Percentiles rank a stretch among this genome's conserved stretches.
These are phyloP conservation scores for Penicillium paneum DNA, from an alignment of 2,329 filamentous ascomycete genomes.

Conservation along the genomic window DNA sequence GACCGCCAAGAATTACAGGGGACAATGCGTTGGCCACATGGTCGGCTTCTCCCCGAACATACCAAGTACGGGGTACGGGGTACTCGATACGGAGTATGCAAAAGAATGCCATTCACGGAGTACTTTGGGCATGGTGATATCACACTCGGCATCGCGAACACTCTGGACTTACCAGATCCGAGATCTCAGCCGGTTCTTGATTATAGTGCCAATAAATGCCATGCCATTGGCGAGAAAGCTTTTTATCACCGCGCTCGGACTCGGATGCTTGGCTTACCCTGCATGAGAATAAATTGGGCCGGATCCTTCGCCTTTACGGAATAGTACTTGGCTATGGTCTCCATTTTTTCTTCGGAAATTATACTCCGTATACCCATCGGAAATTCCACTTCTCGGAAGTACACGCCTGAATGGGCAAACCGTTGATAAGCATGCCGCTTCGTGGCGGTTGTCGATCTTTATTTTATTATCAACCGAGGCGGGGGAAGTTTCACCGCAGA, in stretches of 20 bases:
- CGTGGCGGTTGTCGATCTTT: neutral
- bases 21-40: neutral
- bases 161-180: conserved; percentile 5
- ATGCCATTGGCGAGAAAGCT: conserved; percentile 17
- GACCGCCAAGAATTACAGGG: neutral
- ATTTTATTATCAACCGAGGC: neutral
- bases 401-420: neutral
- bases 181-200: conserved; percentile 3
- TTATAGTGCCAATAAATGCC: conserved; percentile 11
- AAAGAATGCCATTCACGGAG: neutral
- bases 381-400: neutral
- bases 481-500: neutral
- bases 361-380: too few relatives aligned
- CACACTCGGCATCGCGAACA: too few relatives aligned
- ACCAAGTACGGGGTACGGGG: too few relatives aligned
- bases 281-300: neutral
- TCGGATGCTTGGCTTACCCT: neutral
- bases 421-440: neutral
- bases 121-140: too few relatives aligned
- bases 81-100: neutral
- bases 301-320: neutral
- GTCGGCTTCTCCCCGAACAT: neutral
- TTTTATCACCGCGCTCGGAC: conserved; percentile 1
- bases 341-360: neutral
- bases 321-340: conserved; percentile 3